These are phyloP conservation scores for Pestalotiopsis sp. DNA, from an alignment of 2,329 filamentous ascomycete species.

Conservation along the genomic window DNA sequence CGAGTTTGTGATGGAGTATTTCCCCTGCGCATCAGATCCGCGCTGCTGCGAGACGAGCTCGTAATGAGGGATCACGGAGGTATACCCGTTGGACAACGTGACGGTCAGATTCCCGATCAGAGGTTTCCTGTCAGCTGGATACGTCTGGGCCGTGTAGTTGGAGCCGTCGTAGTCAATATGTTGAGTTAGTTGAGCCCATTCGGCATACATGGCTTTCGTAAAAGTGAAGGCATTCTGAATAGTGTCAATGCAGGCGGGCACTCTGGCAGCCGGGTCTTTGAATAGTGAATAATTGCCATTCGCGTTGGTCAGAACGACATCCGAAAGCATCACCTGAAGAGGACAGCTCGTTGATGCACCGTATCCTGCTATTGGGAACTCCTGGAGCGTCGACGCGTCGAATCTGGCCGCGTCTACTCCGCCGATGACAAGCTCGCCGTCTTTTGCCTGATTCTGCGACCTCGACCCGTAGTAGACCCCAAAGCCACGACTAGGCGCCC, in stretches of 20 bases:
- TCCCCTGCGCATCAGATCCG: slow-evolving; percentile 16
- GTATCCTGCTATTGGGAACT: slow-evolving; percentile 16
- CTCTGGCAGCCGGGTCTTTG: slow-evolving; percentile 11
- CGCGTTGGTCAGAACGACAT: slow-evolving; percentile 17
- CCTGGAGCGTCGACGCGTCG: slow-evolving; percentile 10
- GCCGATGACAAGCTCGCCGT: slow-evolving; percentile 17
- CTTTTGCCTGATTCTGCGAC: slow-evolving; percentile 15
- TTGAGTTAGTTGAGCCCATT: slow-evolving; percentile 12
- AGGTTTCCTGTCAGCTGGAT: slow-evolving; percentile 11
- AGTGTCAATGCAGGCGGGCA: slow-evolving; percentile 19
- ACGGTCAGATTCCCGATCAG: slow-evolving; percentile 17
- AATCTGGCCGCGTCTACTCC: slow-evolving; percentile 17
- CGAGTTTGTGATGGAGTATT: slow-evolving; percentile 15
- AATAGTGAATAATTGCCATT: slow-evolving; percentile 18
- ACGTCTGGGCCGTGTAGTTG: slow-evolving; percentile 10
- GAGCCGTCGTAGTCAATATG: slow-evolving; percentile 10
- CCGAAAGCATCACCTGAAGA: slow-evolving; percentile 18
- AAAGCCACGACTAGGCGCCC: slow-evolving; percentile 13
- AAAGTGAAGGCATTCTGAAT: slow-evolving; percentile 18
- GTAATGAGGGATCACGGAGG: slow-evolving; percentile 19
- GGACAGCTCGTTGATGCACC: slow-evolving; percentile 14
- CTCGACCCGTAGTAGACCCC: slow-evolving; percentile 18
- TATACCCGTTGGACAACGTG: slow-evolving; percentile 18
- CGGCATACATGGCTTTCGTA: slow-evolving; percentile 16
- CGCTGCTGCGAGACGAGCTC: slow-evolving; percentile 16